phyloP scores from a whole-genome alignment of 2,329 filamentous ascomycete species.

The Cladorrhinum sp. region DNA sequence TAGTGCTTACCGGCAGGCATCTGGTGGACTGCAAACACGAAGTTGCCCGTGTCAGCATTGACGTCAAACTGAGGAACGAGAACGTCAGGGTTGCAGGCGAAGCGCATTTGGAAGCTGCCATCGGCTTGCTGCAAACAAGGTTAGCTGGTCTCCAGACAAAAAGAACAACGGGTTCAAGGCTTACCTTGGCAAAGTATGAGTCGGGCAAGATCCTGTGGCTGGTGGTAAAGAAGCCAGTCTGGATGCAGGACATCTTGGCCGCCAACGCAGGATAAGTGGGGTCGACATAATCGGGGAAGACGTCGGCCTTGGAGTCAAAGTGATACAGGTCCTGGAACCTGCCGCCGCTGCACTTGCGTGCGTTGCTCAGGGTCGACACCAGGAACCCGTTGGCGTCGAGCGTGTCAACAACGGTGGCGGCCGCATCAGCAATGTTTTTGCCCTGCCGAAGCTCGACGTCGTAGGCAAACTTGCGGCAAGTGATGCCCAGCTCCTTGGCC shows the following conservation, averaged over 20 bases:
- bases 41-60: constrained; percentile 45
- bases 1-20: constrained; percentile 49
- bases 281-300: constrained; percentile 46
- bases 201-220: constrained; percentile 47
- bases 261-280: constrained; percentile 43
- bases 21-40: constrained; percentile 47
- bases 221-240: constrained; percentile 48
- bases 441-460: constrained; percentile 50
- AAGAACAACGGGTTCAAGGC: constrained; percentile 13
- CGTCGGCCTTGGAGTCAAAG: constrained; percentile 51
- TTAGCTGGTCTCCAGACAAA: background rate
- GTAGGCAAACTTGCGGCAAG: constrained; percentile 44
- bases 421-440: constrained; percentile 54
- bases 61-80: constrained; percentile 45
- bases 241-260: constrained; percentile 50
- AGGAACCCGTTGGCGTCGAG: constrained; percentile 49
- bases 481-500: constrained; percentile 39
- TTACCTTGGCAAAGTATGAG: constrained; percentile 46
- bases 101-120: constrained; percentile 46
- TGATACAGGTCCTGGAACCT: constrained; percentile 49
- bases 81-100: constrained; percentile 41
- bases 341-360: constrained; percentile 44
- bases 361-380: constrained; percentile 51
- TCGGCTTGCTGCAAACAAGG: constrained; percentile 33
- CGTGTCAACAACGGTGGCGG: constrained; percentile 38